Base-by-base conservation (phyloP, 306 rosid genomes). In the Vigna hirtella region DNA sequence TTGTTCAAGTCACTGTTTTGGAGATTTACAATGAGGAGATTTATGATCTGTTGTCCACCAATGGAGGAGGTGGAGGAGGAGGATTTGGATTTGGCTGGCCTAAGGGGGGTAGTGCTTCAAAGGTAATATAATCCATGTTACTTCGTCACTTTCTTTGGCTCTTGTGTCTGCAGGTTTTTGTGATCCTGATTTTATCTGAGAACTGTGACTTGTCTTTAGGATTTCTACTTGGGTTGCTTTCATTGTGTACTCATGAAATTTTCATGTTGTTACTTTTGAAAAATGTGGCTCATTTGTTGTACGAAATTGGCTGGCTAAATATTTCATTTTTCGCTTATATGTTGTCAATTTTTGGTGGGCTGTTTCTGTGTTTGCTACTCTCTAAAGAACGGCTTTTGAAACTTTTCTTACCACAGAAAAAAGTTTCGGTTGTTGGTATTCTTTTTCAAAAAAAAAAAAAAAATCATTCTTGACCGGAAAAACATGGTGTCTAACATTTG, bases 21-120 rank as follows among this genome's bases (percentile, higher is more conserved):
- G 99, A 96, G 96, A 93, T 96, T 63, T 96, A 96, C 56, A 96
- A 96, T 47, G 99, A 96, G 82, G 99, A 96, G 81, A 91, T 96
- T 45, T 96, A 91, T 82, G 98, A 96, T 83, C 93, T 96, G 4
- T 84, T 96, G 73, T 81, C 93, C 0, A 80, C 87, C 61, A 93
- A 87, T 85, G 86, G 83, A n/a, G 86, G 85, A 7, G 84, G 76
- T 5, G 87, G 88, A 18, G 97, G 93, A 6, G 92, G 88, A 59
- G 97, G 99, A 8, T 84, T 93, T 17, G 90, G 97, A 38, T 69
- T 91, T 9, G 97, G 94, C 1, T 96, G 97, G 98, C 89, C 97
- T n/a, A 96, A 89, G 81, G 90, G 96, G 72, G 88, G 96, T 42
- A 89, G 80, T 78, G 85, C 91, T 49, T 87, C 96, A 17, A 91